A percentile compares a stretch with the other conserved stretches of the same genome.
phyloP scores from a whole-genome alignment of 2,329 filamentous ascomycete genomes.

The Eutypella sp. region DNA sequence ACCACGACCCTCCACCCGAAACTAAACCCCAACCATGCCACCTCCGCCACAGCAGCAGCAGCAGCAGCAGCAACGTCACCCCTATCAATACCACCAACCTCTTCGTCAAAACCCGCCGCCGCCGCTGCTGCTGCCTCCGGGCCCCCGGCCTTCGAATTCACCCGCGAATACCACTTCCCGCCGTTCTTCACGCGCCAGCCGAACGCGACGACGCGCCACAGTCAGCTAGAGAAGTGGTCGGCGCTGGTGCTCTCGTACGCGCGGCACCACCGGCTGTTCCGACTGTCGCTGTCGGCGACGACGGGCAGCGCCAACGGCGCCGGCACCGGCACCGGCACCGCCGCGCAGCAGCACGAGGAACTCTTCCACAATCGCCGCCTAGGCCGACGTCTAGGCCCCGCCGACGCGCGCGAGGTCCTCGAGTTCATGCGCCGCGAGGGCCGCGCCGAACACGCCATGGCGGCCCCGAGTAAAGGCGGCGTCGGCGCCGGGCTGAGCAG shows the following conservation, averaged over 20 bases:
- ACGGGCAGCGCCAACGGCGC: slow-evolving; percentile 16
- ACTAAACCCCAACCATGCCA: too few species aligned
- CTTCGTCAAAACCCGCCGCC: slow-evolving; percentile 1
- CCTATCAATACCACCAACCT: not conserved
- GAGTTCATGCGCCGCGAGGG: slow-evolving; percentile 56
- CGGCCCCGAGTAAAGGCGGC: slow-evolving; percentile 5
- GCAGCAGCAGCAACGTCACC: not conserved
- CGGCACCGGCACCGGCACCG: slow-evolving; percentile 38
- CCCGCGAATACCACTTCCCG: slow-evolving; percentile 68
- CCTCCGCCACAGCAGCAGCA: not conserved
- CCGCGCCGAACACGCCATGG: slow-evolving; percentile 59
- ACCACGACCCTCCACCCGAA: too few species aligned
- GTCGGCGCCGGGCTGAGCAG: slow-evolving; percentile 16
- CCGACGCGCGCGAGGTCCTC: slow-evolving; percentile 54
- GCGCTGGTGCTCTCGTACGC: slow-evolving; percentile 79
- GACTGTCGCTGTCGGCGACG: slow-evolving; percentile 58
- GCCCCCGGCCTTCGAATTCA: slow-evolving; percentile 45
- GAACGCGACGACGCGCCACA: slow-evolving; percentile 66
- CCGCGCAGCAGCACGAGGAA: slow-evolving; percentile 36
- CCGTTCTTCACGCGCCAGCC: slow-evolving; percentile 82
- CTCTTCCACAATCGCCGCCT: slow-evolving; percentile 56
- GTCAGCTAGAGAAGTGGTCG: slow-evolving; percentile 83
- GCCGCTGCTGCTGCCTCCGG: slow-evolving; percentile 2
- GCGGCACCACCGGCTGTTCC: slow-evolving; percentile 69
- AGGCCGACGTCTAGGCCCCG: slow-evolving; percentile 42